These are phyloP conservation scores for Wilhelminamyces savonicus DNA, from an alignment of 805 yeast species.

Conservation along the genomic window DNA sequence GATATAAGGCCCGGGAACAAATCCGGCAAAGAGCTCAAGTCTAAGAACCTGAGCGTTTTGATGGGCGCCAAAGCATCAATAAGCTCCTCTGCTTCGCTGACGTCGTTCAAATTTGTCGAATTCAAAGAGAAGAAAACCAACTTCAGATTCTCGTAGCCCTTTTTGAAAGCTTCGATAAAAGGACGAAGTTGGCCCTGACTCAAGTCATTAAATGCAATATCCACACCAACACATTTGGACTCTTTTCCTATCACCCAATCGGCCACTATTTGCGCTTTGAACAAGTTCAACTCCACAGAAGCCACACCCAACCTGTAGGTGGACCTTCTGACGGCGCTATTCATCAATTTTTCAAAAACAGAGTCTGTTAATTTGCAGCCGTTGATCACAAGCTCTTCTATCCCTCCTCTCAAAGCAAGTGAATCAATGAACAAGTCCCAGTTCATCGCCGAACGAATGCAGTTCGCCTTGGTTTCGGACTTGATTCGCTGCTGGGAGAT, in stretches of 20 bases:
- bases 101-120: constrained; percentile 41
- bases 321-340: constrained; percentile 31
- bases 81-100: constrained; percentile 30
- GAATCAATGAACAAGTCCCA: constrained; percentile 46
- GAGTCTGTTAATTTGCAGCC: constrained; percentile 45
- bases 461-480: constrained; percentile 32
- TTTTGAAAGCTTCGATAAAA: constrained; percentile 35
- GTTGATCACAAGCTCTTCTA: constrained; percentile 52
- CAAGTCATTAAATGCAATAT: constrained; percentile 49
- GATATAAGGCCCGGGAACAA: constrained; percentile 47
- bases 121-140: constrained; percentile 48
- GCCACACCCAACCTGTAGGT: constrained; percentile 53
- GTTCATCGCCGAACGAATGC: constrained; percentile 42
- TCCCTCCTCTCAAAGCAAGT: constrained; percentile 41
- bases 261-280: constrained; percentile 37
- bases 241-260: constrained; percentile 41
- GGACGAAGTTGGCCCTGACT: constrained; percentile 42
- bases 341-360: constrained; percentile 35
- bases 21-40: constrained; percentile 46
- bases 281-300: constrained; percentile 38
- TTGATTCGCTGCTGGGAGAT: constrained; percentile 52
- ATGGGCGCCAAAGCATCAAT: constrained; percentile 32
- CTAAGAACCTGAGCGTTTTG: constrained; percentile 41
- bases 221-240: constrained; percentile 48
- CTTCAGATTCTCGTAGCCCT: constrained; percentile 25